Evolutionary conservation across 1,284 basidiomycete genomes (phyloP).

Genomic region (Takashimella tepidaria): DNA sequence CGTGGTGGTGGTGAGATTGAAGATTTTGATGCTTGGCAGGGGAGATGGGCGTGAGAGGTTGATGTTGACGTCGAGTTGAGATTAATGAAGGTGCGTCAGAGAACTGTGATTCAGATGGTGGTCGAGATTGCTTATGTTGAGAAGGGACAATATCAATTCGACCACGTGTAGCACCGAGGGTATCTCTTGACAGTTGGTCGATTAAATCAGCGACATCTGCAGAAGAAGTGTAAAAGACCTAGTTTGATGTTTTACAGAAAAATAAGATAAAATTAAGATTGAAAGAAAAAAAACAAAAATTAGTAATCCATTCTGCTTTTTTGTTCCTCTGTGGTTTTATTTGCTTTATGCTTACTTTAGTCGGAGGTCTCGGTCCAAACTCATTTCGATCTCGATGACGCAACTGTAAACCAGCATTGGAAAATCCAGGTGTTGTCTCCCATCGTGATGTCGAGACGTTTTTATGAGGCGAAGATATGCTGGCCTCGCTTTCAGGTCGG

Average conservation of each 20-base stretch:
- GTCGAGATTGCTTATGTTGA: not conserved
- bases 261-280: no score
- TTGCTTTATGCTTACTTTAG: constrained; percentile 25
- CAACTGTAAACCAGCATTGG: constrained; percentile 9
- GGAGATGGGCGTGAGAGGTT: not conserved
- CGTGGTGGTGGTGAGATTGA: not conserved
- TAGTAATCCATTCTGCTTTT: no score
- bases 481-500: no score
- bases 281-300: no score
- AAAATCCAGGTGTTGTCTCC: no score
- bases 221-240: constrained; percentile 40
- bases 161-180: constrained; percentile 29
- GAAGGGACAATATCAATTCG: constrained; percentile 36
- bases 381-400: constrained; percentile 14
- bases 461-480: no score
- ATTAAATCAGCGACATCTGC: constrained; percentile 43
- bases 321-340: no score
- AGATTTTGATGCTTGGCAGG: not conserved
- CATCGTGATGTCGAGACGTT: no score
- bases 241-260: no score
- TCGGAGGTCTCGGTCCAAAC: constrained; percentile 22
- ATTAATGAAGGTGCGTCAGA: constrained; percentile 5
- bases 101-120: constrained; percentile 3
- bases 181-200: constrained; percentile 34
- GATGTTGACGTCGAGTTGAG: not conserved